Conservation (phyloP, 257 asterid genomes). For the Fraxinus quadrangulata region DNA sequence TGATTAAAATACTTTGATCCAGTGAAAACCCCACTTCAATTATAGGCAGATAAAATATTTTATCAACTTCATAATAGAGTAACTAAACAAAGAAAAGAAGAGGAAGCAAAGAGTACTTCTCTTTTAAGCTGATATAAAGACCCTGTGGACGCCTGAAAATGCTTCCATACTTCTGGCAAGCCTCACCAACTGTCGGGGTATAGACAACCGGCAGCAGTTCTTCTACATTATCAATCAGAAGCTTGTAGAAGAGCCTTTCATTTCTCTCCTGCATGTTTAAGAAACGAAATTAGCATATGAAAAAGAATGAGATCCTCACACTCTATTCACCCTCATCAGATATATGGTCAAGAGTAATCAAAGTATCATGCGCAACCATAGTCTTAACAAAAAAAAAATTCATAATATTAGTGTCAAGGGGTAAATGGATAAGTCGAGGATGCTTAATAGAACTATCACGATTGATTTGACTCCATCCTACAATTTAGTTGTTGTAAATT, state of each 20-base stretch:
- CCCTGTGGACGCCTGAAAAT: conserved; percentile 94
- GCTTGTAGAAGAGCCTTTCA: conserved; percentile 85
- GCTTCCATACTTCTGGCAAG: conserved; percentile 93
- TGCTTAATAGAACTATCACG: not conserved
- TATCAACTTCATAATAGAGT: not conserved
- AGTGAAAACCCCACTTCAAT: not conserved
- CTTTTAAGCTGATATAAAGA: conserved; percentile 81
- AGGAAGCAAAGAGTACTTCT: conserved; percentile 49
- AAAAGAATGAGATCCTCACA: not conserved
- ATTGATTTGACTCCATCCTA: not conserved
- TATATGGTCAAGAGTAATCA: not conserved
- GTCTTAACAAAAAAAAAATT: no score
- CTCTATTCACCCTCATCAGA: not conserved
- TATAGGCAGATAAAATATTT: not conserved
- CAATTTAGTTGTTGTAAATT: not conserved
- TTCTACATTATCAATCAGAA: conserved; percentile 81
- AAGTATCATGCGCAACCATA: not conserved
- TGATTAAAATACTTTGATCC: not conserved
- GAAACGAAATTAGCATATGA: conserved; percentile 17
- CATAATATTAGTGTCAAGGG: not conserved
- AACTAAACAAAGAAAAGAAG: not conserved
- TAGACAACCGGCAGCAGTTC: conserved; percentile 85
- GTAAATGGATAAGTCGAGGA: not conserved
- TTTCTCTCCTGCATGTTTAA: conserved; percentile 66
- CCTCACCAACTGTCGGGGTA: conserved; percentile 94